Percentiles rank a stretch among this genome's conserved stretches.
Evolutionary conservation across 257 asterid species (phyloP).

Genomic region (Solanum chiquidenum): DNA sequence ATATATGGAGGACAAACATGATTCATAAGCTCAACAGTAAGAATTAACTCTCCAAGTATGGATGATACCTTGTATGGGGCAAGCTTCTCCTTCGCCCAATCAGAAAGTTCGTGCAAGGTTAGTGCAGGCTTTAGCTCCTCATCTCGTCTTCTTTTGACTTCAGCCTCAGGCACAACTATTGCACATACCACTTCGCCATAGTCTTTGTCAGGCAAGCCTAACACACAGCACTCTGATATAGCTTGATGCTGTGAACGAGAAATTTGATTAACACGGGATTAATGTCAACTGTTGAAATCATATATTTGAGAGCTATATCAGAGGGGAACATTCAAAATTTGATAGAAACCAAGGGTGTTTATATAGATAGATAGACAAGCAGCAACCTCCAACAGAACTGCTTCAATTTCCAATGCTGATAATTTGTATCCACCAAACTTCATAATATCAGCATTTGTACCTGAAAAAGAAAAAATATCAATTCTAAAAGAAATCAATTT

Average conservation of each 20-base stretch:
- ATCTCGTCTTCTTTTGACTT: constrained; percentile 36
- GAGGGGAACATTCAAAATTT: not conserved
- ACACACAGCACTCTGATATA: constrained; percentile 79
- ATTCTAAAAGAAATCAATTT: not conserved
- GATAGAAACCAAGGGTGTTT: not conserved
- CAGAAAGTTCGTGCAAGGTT: constrained; percentile 57
- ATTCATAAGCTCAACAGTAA: not conserved
- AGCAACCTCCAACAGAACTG: constrained; percentile 81
- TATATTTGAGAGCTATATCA: not conserved
- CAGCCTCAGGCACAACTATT: constrained; percentile 61
- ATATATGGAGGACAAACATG: not conserved
- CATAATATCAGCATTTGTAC: constrained; percentile 96
- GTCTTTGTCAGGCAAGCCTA: constrained; percentile 89
- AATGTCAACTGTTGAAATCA: not conserved
- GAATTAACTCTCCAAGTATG: not conserved
- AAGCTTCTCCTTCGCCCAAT: constrained; percentile 90
- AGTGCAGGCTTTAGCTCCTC: constrained; percentile 70
- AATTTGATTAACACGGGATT: not conserved
- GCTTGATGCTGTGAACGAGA: constrained; percentile 56
- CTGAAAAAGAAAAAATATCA: constrained; percentile 26
- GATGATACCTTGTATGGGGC: constrained; percentile 88
- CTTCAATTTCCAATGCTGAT: constrained; percentile 96
- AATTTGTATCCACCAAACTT: constrained; percentile 93
- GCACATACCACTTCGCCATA: constrained; percentile 85
- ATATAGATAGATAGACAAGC: constrained; percentile 1